These are phyloP conservation scores for Syzygium malaccense DNA, from an alignment of 441 rosid genomes.

Conservation along the genomic window DNA sequence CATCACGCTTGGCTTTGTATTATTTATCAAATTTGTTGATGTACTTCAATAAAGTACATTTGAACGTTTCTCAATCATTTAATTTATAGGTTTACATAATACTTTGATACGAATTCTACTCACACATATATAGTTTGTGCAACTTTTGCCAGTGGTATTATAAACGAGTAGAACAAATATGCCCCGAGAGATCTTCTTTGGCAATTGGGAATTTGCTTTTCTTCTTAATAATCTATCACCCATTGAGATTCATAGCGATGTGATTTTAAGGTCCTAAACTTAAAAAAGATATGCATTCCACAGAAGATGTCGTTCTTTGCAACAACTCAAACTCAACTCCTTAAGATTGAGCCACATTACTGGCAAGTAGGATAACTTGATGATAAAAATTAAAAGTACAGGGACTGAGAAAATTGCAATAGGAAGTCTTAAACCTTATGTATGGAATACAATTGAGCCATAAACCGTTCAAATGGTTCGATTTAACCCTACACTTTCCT, in stretches of 20 bases:
- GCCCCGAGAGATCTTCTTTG: not conserved
- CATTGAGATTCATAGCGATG: not conserved
- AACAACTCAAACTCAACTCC: not conserved
- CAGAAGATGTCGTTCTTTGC: not conserved
- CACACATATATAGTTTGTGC: not conserved
- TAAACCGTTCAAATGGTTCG: not conserved
- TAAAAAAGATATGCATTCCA: not conserved
- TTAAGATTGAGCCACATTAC: not conserved
- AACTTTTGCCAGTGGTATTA: not conserved
- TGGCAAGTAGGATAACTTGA: not conserved
- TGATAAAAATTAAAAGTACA: not conserved
- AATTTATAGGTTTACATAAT: not conserved
- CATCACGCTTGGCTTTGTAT: not conserved
- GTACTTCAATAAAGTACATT: not conserved
- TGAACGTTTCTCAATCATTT: not conserved
- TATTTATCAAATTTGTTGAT: not conserved
- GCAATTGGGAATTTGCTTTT: not conserved
- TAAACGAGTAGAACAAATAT: not conserved
- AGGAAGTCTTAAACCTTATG: not conserved
- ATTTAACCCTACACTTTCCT: not conserved
- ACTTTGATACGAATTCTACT: not conserved
- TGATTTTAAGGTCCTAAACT: not conserved
- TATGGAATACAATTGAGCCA: not conserved
- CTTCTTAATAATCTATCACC: not conserved
- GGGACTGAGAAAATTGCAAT: not conserved